Base-by-base conservation (phyloP, 2,329 filamentous ascomycete genomes). In the Ophiocordyceps camponoti-saundersi region DNA sequence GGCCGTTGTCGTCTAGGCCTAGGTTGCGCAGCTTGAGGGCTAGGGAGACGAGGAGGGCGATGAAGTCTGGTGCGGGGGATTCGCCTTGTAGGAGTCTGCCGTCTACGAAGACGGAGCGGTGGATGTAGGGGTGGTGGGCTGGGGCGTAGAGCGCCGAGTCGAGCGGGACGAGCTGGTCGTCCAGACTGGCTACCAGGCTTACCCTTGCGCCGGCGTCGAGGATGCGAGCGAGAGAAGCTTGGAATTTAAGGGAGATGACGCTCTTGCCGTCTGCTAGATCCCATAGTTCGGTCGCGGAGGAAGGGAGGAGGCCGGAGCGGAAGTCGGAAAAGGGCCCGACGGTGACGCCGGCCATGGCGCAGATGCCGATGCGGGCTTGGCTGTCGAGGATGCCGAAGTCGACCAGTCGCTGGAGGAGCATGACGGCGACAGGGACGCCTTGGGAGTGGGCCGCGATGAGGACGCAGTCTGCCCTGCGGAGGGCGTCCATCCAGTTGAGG, bases 361-460 rank as follows among this genome's bases (percentile, higher is more conserved):
- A 95, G 12, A 98, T 75, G 2, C 90, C 89, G 43, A 98, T 81
- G 46, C 80, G 80, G 6, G 83, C 75, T 40, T 76, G 75, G 15
- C 79, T 80, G 13, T 15, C n/a, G 29, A 96, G 75, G 53, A 92
- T 85, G 2, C 89, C 89, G 49, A 95, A 80, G 46, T 92, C 83
- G 47, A 98, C 89, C 41, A 98, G 71, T 62, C 95, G 95, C 6
- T 89, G 87, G 6, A 96, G 72, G 3, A 98, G 71, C 80, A 95
- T 95, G 49, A 95, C 75, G 6, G 85, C 82, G 1, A 98, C 92
- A 0, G 92, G 92, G 0, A 96, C 92, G 21, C 92, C 92, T 62
- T 98, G 92, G 3, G 87, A 94, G 61, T 98, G 92, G 50, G 88
- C 95, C 3, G 87, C 87, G n/a, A 98, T 69, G 39, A 98, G 64